Base-by-base conservation (phyloP, 169 alveolate species). In the Plasmodium coatneyi region DNA sequence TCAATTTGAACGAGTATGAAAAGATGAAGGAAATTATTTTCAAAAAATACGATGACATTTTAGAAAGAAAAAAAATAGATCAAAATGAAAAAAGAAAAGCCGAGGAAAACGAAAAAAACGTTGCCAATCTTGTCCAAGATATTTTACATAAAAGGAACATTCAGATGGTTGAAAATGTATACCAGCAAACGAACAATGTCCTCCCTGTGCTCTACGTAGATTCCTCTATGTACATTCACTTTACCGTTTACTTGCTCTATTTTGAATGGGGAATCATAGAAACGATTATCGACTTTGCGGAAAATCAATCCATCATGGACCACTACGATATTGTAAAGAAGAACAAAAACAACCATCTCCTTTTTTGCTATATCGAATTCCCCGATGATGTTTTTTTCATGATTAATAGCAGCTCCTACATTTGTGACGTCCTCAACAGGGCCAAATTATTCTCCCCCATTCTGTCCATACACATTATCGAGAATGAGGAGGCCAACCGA, bases 201-300 rank as follows among this genome's bases (percentile, higher is more conserved):
- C 16, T 19, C 9, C 94, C 94, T 36, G 89, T 89, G 25, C 70
- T 89, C 12, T 89, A 89, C 30, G 16, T 89, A 39, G 94, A 89
- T 36, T 14, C 32, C 10, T n/a, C 43, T 34, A 79, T 56, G 89
- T 89, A 79, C 46, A 89, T 89, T 56, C 94, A 89, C 70, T 66
- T 89, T 89, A 89, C 94, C 32, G 90, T 89, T 41, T 89, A 60
- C 80, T 46, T 89, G 71, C 70, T 89, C 4, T 89, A 89, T 60
- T 66, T 79, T 22, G 94, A 89, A 72, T 36, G 32, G 19, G 82
- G 71, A 56, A 19, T 78, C 71, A 89, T 89, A 5, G 94, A 89
- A 16, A 89, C 94, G 32, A 89, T 89, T 0, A 16, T 89, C 39
- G 94, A 89, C 39, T 78, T 89, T 43, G 76, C 94, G 6, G 94